These are phyloP conservation scores for Capsaspora owczarzaki DNA, from an alignment of 78 protist species.

Conservation along the genomic window DNA sequence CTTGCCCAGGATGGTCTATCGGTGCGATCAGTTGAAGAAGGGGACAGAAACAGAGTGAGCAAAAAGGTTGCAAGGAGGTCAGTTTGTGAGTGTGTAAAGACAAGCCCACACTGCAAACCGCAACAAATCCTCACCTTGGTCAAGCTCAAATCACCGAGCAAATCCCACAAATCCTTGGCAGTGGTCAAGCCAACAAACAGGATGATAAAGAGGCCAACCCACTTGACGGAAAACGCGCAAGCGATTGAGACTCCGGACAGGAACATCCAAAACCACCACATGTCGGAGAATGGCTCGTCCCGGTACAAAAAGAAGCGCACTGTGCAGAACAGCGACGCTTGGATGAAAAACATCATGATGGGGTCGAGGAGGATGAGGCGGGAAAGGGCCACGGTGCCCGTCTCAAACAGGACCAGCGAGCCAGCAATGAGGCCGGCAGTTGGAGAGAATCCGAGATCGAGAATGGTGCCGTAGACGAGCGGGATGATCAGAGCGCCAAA, in stretches of 20 bases:
- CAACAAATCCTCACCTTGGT: neutral
- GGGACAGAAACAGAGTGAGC: too few relatives aligned
- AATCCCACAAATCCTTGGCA: slow-evolving; percentile 20
- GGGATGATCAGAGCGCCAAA: neutral
- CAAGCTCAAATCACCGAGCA: slow-evolving; percentile 12
- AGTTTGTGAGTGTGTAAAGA: too few relatives aligned
- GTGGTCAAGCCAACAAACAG: slow-evolving; percentile 7
- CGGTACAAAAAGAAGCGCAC: neutral
- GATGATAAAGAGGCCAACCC: slow-evolving; percentile 21
- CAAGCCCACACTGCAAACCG: too few relatives aligned
- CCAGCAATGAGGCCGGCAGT: neutral
- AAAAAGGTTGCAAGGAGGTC: too few relatives aligned
- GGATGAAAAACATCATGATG: neutral
- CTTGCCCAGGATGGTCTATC: too few relatives aligned
- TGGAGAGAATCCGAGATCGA: neutral
- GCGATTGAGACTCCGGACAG: slow-evolving; percentile 10
- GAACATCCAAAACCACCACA: neutral
- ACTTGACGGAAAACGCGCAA: slow-evolving; percentile 5
- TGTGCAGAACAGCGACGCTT: neutral
- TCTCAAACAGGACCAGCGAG: neutral
- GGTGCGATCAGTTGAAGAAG: too few relatives aligned
- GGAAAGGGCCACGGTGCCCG: slow-evolving; percentile 2
- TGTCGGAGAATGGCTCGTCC: neutral
- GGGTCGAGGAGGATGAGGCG: slow-evolving; percentile 41
- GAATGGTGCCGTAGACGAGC: neutral